phyloP scores from a whole-genome alignment of 768 basidiomycete genomes.

The Calvatia gigantea region DNA sequence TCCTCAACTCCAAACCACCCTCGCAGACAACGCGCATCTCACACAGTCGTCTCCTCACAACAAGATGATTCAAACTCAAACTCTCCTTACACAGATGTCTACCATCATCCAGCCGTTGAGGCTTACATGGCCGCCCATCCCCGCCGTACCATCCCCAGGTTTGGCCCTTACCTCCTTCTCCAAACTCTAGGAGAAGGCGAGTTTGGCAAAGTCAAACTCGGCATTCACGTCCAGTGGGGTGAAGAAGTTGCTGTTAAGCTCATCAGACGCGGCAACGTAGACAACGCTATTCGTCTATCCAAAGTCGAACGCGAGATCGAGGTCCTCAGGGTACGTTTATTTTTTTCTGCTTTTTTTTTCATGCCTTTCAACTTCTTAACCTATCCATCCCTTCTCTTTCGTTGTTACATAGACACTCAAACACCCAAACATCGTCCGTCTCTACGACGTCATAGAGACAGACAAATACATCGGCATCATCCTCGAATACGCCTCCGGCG shows the following conservation, averaged over 20 bases:
- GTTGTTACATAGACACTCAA: constrained; percentile 78
- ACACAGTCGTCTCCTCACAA: constrained; percentile 49
- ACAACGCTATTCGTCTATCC: constrained; percentile 79
- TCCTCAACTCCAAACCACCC: constrained; percentile 28
- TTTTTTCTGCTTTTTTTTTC: too few relatives aligned
- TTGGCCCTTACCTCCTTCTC: constrained; percentile 92
- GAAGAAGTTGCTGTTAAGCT: constrained; percentile 99
- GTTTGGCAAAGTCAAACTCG: constrained; percentile 99
- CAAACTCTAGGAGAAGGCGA: constrained; percentile 98
- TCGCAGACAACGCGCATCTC: constrained; percentile 65
- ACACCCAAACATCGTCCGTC: constrained; percentile 96
- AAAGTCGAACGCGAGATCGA: constrained; percentile 99
- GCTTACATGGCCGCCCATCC: constrained; percentile 84
- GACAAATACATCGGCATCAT: constrained; percentile 99
- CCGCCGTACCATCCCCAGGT: constrained; percentile 83
- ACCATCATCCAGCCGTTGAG: constrained; percentile 79
- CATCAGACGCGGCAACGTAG: constrained; percentile 89
- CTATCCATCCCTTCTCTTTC: constrained; percentile 15
- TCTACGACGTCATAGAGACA: constrained; percentile 98
- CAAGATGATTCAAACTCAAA: constrained; percentile 32
- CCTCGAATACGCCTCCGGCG: constrained; percentile 96
- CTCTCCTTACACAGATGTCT: constrained; percentile 65
- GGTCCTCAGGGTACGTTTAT: constrained; percentile 76
- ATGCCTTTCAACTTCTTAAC: too few relatives aligned
- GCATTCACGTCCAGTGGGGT: constrained; percentile 88